Base-by-base conservation (phyloP, 148 eudicot species). In the Rheum nobile region DNA sequence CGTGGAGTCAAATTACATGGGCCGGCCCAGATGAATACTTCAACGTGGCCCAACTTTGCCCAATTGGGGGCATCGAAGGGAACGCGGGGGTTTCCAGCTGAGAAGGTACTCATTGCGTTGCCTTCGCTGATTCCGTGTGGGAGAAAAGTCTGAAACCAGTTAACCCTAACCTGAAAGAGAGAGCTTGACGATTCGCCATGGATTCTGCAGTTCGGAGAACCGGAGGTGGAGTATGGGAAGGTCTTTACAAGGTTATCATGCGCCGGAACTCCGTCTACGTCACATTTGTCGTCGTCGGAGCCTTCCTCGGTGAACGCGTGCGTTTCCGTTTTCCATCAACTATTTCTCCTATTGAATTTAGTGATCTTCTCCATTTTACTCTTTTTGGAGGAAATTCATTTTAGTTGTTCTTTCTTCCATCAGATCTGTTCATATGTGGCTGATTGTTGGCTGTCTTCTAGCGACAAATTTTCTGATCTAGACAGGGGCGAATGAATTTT, bases 221-320 rank as follows among this genome's bases (percentile, higher is more conserved):
- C 32, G 67, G 67, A 8, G 75, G 75, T 46, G 75, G 75, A 34
- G 47, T 73, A 48, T 73, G 61, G 63, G 91, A 88, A 73, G 87
- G 87, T 8, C 43, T 88, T 37, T 88, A 88, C 83, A 84, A 74
- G 41, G 73, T 85, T 19, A 6, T 88, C 13, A 85, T 88, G 89
- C 87, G 89, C 57, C 85, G 89, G 4, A 88, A 76, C 68, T 80
- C 91, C 46, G 78, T 88, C 78, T 84, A 85, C 80, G 91, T 79
- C 77, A 88, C 91, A 9, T 88, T 88, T 80, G 87, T 88, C 79
- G 80, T 88, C 86, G 85, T 81, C 82, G 89, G 91, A 41, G 88
- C 91, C 44, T 84, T 85, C 52, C n/a, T 77, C 76, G 91, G 86
- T 19, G 91, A 88, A 88, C 85, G 89, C 69, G 91, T 88, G 47